Evolutionary conservation across 1,284 basidiomycete species (phyloP).

Genomic region (Irpex lacteus): DNA sequence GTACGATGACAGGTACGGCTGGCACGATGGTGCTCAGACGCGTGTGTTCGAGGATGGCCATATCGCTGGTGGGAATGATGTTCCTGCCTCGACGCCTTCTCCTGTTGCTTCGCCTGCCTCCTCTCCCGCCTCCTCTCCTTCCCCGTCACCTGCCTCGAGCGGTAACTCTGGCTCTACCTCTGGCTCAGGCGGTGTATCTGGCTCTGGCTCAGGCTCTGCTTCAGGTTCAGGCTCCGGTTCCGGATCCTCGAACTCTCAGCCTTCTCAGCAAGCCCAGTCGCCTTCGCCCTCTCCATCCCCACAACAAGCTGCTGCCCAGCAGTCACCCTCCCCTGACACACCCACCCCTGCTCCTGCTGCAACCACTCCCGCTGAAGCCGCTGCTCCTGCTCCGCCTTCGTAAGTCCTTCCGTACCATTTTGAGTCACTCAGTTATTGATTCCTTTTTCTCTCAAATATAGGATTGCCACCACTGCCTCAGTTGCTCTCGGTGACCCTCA

Average conservation of each 20-base stretch:
- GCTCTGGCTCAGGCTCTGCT: background rate
- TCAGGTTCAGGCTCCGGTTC: background rate
- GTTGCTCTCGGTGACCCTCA: background rate
- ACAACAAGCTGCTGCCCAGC: background rate
- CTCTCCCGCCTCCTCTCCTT: background rate
- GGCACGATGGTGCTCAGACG: constrained; percentile 56
- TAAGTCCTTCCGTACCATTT: background rate
- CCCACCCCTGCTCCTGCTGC: background rate
- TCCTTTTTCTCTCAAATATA: no score
- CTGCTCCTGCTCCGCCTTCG: background rate
- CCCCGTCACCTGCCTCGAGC: background rate
- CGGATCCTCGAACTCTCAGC: background rate
- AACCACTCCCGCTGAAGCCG: background rate
- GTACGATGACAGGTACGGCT: constrained; percentile 59
- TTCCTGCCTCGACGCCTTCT: background rate
- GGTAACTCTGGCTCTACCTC: background rate
- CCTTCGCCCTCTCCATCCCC: background rate
- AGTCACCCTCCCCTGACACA: background rate
- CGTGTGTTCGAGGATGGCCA: constrained; percentile 53
- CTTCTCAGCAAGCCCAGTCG: background rate
- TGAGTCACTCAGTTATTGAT: no score
- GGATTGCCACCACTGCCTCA: background rate
- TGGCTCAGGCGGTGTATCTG: background rate
- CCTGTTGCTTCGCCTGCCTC: background rate
- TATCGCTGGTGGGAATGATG: background rate